Evolutionary conservation across 768 basidiomycete genomes (phyloP).

Genomic region (Pleurotus tuber-regium): DNA sequence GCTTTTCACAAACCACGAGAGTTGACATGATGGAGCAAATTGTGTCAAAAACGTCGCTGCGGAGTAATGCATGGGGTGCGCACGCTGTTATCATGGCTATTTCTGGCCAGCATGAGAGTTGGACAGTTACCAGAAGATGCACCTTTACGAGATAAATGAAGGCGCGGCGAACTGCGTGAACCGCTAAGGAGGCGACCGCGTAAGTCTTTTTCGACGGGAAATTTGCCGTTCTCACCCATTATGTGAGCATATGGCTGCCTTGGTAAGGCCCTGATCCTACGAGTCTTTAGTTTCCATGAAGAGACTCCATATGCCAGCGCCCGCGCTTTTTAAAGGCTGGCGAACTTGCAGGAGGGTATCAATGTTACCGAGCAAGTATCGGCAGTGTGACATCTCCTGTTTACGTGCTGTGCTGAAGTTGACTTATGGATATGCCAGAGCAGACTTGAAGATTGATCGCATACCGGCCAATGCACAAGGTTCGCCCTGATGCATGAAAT

Average conservation of each 20-base stretch:
- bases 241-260: not conserved
- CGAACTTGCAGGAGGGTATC: not conserved
- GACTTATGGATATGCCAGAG: not conserved
- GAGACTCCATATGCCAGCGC: constrained; percentile 6
- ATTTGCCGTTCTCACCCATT: not conserved
- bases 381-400: not conserved
- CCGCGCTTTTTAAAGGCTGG: constrained; percentile 2
- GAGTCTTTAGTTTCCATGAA: not conserved
- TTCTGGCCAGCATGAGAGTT: constrained; percentile 5
- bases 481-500: too few relatives aligned
- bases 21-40: not conserved
- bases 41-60: too few relatives aligned
- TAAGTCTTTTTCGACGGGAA: too few relatives aligned
- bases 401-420: not conserved
- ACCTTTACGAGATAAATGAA: not conserved
- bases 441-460: not conserved
- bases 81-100: constrained; percentile 3
- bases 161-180: not conserved
- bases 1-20: too few relatives aligned
- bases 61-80: not conserved
- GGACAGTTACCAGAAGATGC: constrained; percentile 1
- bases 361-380: not conserved
- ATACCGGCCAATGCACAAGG: not conserved
- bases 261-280: not conserved
- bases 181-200: too few relatives aligned